Conservation (phyloP, 768 basidiomycete species). For the Baorangia bicolor region DNA sequence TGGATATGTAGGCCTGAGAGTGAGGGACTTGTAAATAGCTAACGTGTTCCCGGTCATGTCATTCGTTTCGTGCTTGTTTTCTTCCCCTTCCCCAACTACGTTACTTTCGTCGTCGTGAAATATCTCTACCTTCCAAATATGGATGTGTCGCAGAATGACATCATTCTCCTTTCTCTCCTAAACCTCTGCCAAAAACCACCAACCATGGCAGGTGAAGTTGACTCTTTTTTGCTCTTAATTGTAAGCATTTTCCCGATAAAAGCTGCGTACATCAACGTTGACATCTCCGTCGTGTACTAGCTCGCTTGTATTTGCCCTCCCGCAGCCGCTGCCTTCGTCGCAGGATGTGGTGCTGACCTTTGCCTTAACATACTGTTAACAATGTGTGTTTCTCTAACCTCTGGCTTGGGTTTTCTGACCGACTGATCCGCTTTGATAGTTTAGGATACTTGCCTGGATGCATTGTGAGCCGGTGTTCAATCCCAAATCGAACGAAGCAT, state of each 20-base stretch:
- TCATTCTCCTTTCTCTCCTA: slow-evolving; percentile 12
- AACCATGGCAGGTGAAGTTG: slow-evolving; percentile 17
- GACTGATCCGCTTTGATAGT: slow-evolving; percentile 33
- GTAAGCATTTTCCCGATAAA: neutral
- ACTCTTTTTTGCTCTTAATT: slow-evolving; percentile 7
- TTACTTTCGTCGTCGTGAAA: neutral
- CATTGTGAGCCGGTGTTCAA: slow-evolving; percentile 34
- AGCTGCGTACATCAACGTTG: fast-evolving
- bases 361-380: slow-evolving; percentile 80
- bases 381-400: slow-evolving; percentile 45
- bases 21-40: slow-evolving; percentile 14
- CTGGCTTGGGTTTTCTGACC: neutral
- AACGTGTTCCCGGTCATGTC: neutral
- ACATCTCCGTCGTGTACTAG: slow-evolving; percentile 34
- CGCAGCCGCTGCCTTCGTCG: slow-evolving; percentile 67
- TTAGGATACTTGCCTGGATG: slow-evolving; percentile 73
- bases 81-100: neutral
- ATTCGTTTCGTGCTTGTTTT: slow-evolving; percentile 19
- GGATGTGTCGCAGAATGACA: slow-evolving; percentile 22
- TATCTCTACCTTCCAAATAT: slow-evolving; percentile 15
- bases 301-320: slow-evolving; percentile 78
- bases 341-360: slow-evolving; percentile 81
- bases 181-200: neutral
- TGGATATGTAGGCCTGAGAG: slow-evolving; percentile 1
- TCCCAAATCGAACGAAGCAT: neutral